Evolutionary conservation across 2,329 filamentous ascomycete genomes (phyloP), one percentile per base, ranked within the genome.

Genomic region (Fusarium guadeloupense): DNA sequence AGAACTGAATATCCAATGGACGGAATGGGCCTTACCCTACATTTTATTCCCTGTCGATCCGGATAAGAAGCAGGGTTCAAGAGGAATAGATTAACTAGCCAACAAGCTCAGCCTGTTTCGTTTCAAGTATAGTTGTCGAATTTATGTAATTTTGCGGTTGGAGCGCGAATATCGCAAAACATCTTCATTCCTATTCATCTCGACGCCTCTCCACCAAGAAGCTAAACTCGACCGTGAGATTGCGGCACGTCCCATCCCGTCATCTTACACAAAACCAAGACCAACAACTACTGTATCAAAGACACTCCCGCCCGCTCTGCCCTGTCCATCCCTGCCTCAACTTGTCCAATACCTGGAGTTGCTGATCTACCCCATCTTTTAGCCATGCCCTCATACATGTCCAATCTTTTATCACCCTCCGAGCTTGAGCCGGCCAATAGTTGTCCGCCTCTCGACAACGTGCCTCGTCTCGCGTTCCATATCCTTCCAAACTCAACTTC

Each of bases 191-290:
- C 38, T 23, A 12, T 28, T 30, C 19, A 21, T 21, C 10, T 37
- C 10, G 35, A 30, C n/a, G 31, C 33, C 37, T 31, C 47, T 35
- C 10, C 13, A 47, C 44, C 26, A 19, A 37, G 17, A 44, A 48
- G 19, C 35, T 44, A 47, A n/a, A 39, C 34, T 30, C 41, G 44
- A 47, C 46, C 33, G 13, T 13, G 25, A 26, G n/a, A 33, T 20
- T 25, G 31, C 67, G 62, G 67, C 57, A 69, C 65, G 59, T 60
- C 57, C 63, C 60, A 69, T 68, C 52, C 57, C 67, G 67, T 42
- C 21, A 41, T 44, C 53, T 43, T 31, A 49, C 45, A 9, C 38
- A 57, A 33, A 17, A 35, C 17, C 16, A 43, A 42, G n/a, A 40
- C 16, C 55, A 47, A 44, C 52, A n/a, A n/a, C n/a, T n/a, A n/a